Conservation (phyloP, 495 filamentous ascomycete genomes). For the Hyaloscypha hepaticicola region DNA sequence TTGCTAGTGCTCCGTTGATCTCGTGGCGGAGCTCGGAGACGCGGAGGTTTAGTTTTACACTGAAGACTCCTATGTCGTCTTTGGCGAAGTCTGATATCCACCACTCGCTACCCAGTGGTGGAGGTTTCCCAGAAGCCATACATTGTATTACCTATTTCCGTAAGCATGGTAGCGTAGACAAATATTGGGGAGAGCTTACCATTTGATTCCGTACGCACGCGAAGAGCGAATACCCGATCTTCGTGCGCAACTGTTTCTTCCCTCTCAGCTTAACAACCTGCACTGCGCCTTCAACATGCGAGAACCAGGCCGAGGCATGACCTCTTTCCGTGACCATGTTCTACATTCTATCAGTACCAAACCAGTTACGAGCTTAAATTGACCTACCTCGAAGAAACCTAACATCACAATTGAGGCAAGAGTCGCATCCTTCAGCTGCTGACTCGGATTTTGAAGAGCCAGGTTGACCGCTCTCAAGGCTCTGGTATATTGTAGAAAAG, state of each 20-base stretch:
- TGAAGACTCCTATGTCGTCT: slow-evolving; percentile 40
- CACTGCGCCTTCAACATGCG: slow-evolving; percentile 54
- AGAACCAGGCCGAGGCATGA: slow-evolving; percentile 49
- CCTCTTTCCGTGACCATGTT: slow-evolving; percentile 47
- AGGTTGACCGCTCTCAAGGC: slow-evolving; percentile 54
- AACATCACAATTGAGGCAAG: slow-evolving; percentile 62
- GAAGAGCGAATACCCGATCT: slow-evolving; percentile 49
- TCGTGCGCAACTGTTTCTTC: slow-evolving; percentile 47
- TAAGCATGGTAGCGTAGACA: slow-evolving; percentile 24
- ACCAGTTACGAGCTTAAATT: neutral
- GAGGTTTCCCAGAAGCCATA: slow-evolving; percentile 44
- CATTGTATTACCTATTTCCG: slow-evolving; percentile 40
- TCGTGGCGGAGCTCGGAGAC: slow-evolving; percentile 48
- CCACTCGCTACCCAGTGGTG: slow-evolving; percentile 50
- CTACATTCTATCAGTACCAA: slow-evolving; percentile 13
- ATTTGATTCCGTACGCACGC: slow-evolving; percentile 51
- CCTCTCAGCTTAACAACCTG: slow-evolving; percentile 54
- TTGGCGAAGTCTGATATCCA: slow-evolving; percentile 46
- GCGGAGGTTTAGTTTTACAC: slow-evolving; percentile 45
- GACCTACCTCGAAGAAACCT: slow-evolving; percentile 61
- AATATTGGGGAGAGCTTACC: slow-evolving; percentile 33
- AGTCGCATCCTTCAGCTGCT: slow-evolving; percentile 51
- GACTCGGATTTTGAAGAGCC: slow-evolving; percentile 49
- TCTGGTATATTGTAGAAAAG: slow-evolving; percentile 43
- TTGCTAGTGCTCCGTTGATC: slow-evolving; percentile 41